These are phyloP conservation scores for Pleurotus eryngii DNA, from an alignment of 768 basidiomycete species.

Conservation along the genomic window DNA sequence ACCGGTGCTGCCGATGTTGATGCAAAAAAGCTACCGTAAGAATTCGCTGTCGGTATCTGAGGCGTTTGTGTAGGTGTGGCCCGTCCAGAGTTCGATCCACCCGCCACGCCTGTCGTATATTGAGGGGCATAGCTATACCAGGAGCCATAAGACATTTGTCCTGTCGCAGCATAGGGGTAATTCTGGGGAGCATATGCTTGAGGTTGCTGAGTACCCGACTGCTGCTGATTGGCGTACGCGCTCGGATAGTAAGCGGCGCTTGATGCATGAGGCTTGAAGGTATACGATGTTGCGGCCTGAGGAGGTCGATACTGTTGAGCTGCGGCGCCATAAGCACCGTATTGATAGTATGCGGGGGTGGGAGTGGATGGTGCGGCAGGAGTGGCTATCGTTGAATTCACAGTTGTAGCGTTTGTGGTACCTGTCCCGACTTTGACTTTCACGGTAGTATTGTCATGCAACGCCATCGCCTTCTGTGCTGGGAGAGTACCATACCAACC, in stretches of 20 bases:
- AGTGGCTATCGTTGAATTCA: conserved; percentile 30
- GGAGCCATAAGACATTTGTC: conserved; percentile 11
- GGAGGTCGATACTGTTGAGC: conserved; percentile 11
- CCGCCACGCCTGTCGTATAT: background rate
- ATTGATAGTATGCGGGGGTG: conserved; percentile 13
- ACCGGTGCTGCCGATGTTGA: conserved; percentile 15
- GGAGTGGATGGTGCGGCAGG: conserved; percentile 21
- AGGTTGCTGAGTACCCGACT: background rate
- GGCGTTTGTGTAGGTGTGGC: conserved; percentile 31
- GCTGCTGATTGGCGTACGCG: conserved; percentile 3
- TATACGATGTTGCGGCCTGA: conserved; percentile 5
- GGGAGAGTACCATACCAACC: conserved; percentile 80
- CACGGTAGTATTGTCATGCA: conserved; percentile 74
- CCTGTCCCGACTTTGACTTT: conserved; percentile 44
- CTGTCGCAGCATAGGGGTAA: conserved; percentile 5
- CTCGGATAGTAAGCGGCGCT: conserved; percentile 7
- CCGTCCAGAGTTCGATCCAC: conserved; percentile 27
- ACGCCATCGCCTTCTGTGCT: conserved; percentile 49
- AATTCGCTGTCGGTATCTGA: conserved; percentile 15
- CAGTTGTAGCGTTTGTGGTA: conserved; percentile 27
- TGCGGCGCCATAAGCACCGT: conserved; percentile 8
- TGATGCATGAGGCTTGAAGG: conserved; percentile 10
- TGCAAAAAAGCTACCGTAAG: conserved; percentile 41
- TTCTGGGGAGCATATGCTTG: conserved; percentile 7
- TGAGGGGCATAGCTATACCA: conserved; percentile 14